Conservation (phyloP, 768 basidiomycete genomes). For the Cystofilobasidium ferigula region DNA sequence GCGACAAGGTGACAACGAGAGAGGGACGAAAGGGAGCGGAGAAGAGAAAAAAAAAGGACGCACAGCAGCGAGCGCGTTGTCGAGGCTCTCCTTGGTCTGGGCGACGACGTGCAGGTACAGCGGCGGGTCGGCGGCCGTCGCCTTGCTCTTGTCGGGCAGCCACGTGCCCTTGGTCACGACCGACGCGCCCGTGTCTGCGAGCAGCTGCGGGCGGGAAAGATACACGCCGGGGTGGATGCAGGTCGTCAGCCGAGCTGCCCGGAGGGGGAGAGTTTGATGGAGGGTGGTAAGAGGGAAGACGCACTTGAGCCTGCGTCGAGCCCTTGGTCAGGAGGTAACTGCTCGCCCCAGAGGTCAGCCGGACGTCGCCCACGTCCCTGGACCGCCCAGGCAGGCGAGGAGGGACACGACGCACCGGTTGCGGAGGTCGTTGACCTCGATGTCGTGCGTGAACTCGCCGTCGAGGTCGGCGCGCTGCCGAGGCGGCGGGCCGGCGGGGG, state of each 20-base stretch:
- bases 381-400: background rate
- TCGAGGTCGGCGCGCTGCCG: constrained; percentile 45
- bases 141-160: constrained; percentile 87
- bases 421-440: constrained; percentile 91
- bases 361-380: background rate
- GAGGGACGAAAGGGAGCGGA: background rate
- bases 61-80: constrained; percentile 35
- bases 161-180: constrained; percentile 88
- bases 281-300: constrained; percentile 33
- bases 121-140: constrained; percentile 84
- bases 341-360: background rate
- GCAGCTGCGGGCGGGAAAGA: constrained; percentile 59
- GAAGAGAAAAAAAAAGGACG: background rate
- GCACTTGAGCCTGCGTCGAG: constrained; percentile 77
- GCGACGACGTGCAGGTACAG: constrained; percentile 89
- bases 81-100: constrained; percentile 37
- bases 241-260: background rate
- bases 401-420: constrained; percentile 47
- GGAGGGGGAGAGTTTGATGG: background rate
- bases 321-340: constrained; percentile 82
- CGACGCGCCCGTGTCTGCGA: constrained; percentile 82
- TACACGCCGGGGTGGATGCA: too few relatives aligned
- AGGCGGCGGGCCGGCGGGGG: constrained; percentile 26
- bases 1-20: too few relatives aligned
- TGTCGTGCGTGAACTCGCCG: constrained; percentile 74